Base-by-base conservation (phyloP, 2,329 filamentous ascomycete genomes). In the Penicillium sclerotiorum region DNA sequence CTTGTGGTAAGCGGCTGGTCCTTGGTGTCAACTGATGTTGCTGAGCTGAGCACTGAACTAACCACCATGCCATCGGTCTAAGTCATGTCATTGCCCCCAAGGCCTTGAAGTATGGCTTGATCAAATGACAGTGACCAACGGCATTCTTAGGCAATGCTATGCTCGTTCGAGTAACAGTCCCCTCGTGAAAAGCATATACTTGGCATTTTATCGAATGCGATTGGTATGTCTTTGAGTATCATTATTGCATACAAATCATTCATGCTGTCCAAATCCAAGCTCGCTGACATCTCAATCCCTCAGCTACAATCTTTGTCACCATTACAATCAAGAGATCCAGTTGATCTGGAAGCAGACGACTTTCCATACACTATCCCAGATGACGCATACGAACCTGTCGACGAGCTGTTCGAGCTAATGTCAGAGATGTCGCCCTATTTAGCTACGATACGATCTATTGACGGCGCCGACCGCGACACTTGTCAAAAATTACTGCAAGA, bases 1-100 rank as follows among this genome's bases (percentile, higher is more conserved):
- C 45, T 52, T 8, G 41, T 41, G 36, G 49, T 52, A 45, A 17
- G 49, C n/a, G n/a, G n/a, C n/a, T n/a, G n/a, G n/a, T n/a, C n/a
- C n/a, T n/a, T n/a, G n/a, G n/a, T n/a, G n/a, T n/a, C n/a, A n/a
- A n/a, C n/a, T n/a, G n/a, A n/a, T 25, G 28, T n/a, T 32, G 4
- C 11, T 13, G 11, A 4, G 11, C 5, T 32, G 5, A 32, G 15
- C 5, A 13, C 11, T 32, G 4, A n/a, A 32, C 5, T 11, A 15
- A 21, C 7, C 20, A 21, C 13, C 17, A n/a, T 25, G 18, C 17
- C 15, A 13, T 18, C n/a, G 12, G 9, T 13, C 9, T 18, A 3
- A 50, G 47, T 25, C 47, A 6, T 12, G 35, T 13, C 35, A 52
- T 42, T 52, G 49, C 18, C 49, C 49, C 6, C 22, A 22, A 11